Evolutionary conservation across 2,329 filamentous ascomycete species (phyloP).

Genomic region (Elsinoe perseae): DNA sequence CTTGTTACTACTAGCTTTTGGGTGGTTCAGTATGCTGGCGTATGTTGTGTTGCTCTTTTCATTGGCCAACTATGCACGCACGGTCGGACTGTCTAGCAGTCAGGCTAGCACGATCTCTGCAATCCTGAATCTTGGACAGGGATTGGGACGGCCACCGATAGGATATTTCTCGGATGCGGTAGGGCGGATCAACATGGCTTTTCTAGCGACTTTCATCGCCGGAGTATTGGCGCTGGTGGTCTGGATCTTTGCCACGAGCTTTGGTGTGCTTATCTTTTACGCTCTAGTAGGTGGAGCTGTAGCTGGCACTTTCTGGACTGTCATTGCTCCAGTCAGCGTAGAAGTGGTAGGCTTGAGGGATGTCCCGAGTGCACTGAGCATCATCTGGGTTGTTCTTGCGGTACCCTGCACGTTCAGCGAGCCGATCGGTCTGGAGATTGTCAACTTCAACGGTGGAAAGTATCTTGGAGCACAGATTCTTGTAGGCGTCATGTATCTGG

Average conservation of each 20-base stretch:
- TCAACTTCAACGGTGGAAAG: conserved; percentile 39
- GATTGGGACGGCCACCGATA: conserved; percentile 61
- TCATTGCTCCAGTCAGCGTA: conserved; percentile 60
- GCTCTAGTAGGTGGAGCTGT: conserved; percentile 58
- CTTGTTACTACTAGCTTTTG: conserved; percentile 57
- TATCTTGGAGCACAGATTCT: conserved; percentile 55
- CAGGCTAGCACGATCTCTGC: conserved; percentile 67
- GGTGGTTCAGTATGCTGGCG: conserved; percentile 62
- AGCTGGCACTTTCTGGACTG: conserved; percentile 60
- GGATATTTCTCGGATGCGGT: conserved; percentile 63
- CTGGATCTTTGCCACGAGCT: conserved; percentile 64
- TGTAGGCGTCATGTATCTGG: conserved; percentile 55
- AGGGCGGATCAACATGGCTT: conserved; percentile 67
- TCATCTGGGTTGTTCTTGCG: conserved; percentile 65
- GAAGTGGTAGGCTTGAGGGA: conserved; percentile 66
- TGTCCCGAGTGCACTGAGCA: conserved; percentile 60
- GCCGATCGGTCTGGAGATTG: conserved; percentile 49
- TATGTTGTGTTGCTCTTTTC: conserved; percentile 74
- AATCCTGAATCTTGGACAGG: conserved; percentile 60
- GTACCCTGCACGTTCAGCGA: conserved; percentile 60
- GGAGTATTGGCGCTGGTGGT: conserved; percentile 60
- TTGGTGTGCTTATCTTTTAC: conserved; percentile 63
- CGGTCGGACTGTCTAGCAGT: conserved; percentile 57
- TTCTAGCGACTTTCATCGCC: conserved; percentile 54
- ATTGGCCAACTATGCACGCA: conserved; percentile 63